A percentile compares a stretch with the other conserved stretches of the same genome.
phyloP scores from a whole-genome alignment of 2,329 filamentous ascomycete genomes.

The Xylariaceae sp. region DNA sequence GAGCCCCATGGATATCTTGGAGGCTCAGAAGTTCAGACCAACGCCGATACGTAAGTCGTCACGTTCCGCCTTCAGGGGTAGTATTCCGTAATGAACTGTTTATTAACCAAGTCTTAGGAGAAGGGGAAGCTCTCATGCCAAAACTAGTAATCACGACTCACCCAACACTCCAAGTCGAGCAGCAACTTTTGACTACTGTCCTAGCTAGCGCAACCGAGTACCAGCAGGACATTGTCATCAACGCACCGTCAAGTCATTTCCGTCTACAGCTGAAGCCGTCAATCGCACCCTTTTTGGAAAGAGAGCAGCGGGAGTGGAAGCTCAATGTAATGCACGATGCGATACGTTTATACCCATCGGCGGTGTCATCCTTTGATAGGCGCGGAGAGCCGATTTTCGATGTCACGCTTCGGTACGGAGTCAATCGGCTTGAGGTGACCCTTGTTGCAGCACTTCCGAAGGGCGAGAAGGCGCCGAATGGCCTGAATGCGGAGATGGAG shows the following conservation, averaged over 20 bases:
- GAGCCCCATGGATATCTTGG: conserved; percentile 32
- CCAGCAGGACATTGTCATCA: conserved; percentile 68
- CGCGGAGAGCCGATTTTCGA: conserved; percentile 68
- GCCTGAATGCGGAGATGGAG: conserved; percentile 68
- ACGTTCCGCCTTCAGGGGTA: not conserved
- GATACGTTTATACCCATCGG: conserved; percentile 49
- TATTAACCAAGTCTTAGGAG: conserved; percentile 24
- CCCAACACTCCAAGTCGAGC: conserved; percentile 56
- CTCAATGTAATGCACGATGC: conserved; percentile 69
- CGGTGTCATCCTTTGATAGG: conserved; percentile 46
- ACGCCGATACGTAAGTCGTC: conserved; percentile 29
- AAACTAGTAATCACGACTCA: conserved; percentile 40
- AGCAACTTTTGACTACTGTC: conserved; percentile 59
- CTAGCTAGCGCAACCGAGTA: conserved; percentile 59
- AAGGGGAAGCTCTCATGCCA: conserved; percentile 30
- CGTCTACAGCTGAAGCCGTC: conserved; percentile 66
- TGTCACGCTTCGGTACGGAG: conserved; percentile 61
- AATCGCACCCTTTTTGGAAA: conserved; percentile 57
- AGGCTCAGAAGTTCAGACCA: conserved; percentile 31
- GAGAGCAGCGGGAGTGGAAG: conserved; percentile 62
- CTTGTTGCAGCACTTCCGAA: conserved; percentile 65
- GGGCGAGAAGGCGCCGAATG: conserved; percentile 51
- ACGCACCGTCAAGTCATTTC: conserved; percentile 60
- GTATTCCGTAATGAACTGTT: not conserved
- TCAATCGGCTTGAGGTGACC: conserved; percentile 75